Base-by-base conservation (phyloP, 768 basidiomycete species). In the Pisolithus microcarpus region DNA sequence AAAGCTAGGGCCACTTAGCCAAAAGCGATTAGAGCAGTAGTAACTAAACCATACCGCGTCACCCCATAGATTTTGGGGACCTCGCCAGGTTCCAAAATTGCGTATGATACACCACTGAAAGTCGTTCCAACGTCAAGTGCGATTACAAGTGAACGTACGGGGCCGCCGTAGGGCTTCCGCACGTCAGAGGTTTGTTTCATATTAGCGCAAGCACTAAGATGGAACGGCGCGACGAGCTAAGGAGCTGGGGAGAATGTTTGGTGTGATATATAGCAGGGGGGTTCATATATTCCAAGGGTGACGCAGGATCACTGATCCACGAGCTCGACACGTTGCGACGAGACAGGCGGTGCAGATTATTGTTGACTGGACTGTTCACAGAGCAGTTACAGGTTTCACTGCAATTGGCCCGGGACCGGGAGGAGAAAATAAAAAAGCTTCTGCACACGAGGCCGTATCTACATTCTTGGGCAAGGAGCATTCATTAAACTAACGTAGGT, bases 111-210 rank as follows among this genome's bases (percentile, higher is more conserved):
- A 15, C 87, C 87, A 59, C 84, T 85, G 61, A 89, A 89, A 0
- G 87, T 90, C 1, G 87, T 90, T 23, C 87, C 87, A 56, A 90
- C 78, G 60, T 90, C 87, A 65, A 90, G 79, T 5, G 87, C 87
- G 58, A 90, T 75, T 55, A 84, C 85, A 49, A 90, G 77, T 52
- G 83, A 78, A 57, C 85, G 76, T 16, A 70, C 68, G 11, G 73
- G 60, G 43, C 87, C 87, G 6, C 68, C 74, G 65, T 87, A 88
- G 21, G 87, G 87, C 66, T 85, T 87, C 50, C 87, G 78, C 59
- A 79, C 80, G 63, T 82, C 81, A 13, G 75, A 70, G n/a, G 74
- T 66, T 39, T 76, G 70, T 65, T 80, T 79, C 75, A 79, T 77
- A 61, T 54, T 48, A 24, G 51, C 26, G 19, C 28, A 43, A 45